Conservation (phyloP, 2,329 filamentous ascomycete genomes). For the Teratosphaeria viscida region DNA sequence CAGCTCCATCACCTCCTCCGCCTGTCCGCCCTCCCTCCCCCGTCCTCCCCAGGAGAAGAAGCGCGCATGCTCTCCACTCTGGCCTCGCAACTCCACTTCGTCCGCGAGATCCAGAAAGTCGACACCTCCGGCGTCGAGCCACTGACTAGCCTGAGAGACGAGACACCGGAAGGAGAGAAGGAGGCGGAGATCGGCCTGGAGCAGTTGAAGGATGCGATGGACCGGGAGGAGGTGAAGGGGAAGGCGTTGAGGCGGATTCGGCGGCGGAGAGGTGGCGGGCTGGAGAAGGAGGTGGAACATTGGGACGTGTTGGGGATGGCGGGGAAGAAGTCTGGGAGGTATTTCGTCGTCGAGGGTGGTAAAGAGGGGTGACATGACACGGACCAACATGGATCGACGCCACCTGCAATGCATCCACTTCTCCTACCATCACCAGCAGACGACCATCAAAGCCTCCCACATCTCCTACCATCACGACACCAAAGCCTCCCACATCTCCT, state of each 20-base stretch:
- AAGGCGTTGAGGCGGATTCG: conserved; percentile 40
- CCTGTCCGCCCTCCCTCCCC: conserved; percentile 75
- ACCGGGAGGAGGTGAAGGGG: conserved; percentile 51
- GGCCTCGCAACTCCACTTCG: conserved; percentile 76
- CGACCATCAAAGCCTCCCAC: background rate
- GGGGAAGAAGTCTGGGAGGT: conserved; percentile 55
- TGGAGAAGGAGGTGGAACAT: conserved; percentile 43
- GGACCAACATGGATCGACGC: background rate
- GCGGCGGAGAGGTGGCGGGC: conserved; percentile 30
- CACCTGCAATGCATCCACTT: no score
- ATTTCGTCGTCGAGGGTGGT: conserved; percentile 64
- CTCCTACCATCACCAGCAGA: background rate
- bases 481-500: no score
- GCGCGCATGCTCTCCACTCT: conserved; percentile 62
- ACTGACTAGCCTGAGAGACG: conserved; percentile 70
- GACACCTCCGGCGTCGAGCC: conserved; percentile 65
- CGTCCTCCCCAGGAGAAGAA: conserved; percentile 53
- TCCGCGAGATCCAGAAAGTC: conserved; percentile 72
- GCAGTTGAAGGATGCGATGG: conserved; percentile 46
- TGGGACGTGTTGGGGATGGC: conserved; percentile 64
- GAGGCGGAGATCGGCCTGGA: conserved; percentile 51
- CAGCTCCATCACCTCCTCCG: conserved; percentile 77
- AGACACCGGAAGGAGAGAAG: conserved; percentile 47
- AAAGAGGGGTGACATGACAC: conserved; percentile 22
- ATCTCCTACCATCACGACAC: no score